Percentiles rank a stretch among this genome's conserved stretches.
Evolutionary conservation across 2,329 filamentous ascomycete genomes (phyloP).

Genomic region (Epichloe brachyelytri): DNA sequence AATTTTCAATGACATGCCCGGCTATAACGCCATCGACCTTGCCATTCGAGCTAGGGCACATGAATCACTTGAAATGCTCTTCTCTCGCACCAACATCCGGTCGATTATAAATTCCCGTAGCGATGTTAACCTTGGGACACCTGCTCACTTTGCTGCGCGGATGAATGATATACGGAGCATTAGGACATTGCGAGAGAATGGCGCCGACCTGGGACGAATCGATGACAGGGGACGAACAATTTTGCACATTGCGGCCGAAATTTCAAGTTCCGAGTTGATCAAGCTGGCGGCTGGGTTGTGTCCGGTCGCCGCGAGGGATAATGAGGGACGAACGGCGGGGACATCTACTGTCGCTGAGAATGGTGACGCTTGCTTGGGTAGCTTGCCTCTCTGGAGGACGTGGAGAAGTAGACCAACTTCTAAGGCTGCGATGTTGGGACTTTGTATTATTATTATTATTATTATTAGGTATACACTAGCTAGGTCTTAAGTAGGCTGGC

Average conservation of each 20-base stretch:
- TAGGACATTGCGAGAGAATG: neutral
- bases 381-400: too few relatives aligned
- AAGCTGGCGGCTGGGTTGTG: neutral
- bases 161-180: neutral
- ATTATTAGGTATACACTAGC: too few relatives aligned
- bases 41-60: neutral
- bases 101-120: neutral
- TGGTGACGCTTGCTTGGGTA: too few relatives aligned
- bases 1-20: neutral
- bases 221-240: neutral
- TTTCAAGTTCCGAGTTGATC: neutral
- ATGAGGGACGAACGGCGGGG: neutral
- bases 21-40: neutral
- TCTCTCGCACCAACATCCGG: neutral
- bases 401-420: too few relatives aligned
- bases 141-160: neutral
- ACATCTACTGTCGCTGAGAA: neutral
- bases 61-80: neutral
- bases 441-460: too few relatives aligned
- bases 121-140: constrained; percentile 1
- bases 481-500: too few relatives aligned
- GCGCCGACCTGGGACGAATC: neutral
- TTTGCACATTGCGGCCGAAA: neutral
- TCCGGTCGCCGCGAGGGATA: neutral
- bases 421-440: too few relatives aligned